phyloP scores from a whole-genome alignment of 768 basidiomycete genomes.

The Termitomyces sp. region DNA sequence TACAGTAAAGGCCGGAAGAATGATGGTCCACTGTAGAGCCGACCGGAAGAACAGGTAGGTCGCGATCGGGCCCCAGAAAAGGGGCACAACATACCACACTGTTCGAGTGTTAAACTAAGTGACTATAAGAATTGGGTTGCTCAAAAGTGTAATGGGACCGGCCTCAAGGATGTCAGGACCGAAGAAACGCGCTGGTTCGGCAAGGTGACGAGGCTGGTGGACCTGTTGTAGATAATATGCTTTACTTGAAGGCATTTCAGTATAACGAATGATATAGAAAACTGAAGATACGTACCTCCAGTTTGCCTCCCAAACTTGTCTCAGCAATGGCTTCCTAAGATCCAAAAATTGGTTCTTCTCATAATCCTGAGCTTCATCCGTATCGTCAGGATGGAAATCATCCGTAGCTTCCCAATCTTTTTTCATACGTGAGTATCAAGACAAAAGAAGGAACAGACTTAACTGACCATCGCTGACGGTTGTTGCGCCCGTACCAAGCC shows the following conservation, averaged over 20 bases:
- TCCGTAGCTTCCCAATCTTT: slow-evolving; percentile 87
- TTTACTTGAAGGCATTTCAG: slow-evolving; percentile 49
- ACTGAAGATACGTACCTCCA: slow-evolving; percentile 52
- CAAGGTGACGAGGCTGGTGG: slow-evolving; percentile 89
- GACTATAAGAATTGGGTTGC: neutral
- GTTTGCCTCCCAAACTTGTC: slow-evolving; percentile 84
- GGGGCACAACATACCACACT: slow-evolving; percentile 89
- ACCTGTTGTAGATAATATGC: slow-evolving; percentile 95
- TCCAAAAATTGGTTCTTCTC: slow-evolving; percentile 91
- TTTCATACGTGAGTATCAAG: neutral
- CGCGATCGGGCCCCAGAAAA: slow-evolving; percentile 88
- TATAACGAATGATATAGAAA: slow-evolving; percentile 3
- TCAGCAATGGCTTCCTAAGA: slow-evolving; percentile 74
- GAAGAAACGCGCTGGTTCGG: slow-evolving; percentile 83
- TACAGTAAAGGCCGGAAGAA: slow-evolving; percentile 57
- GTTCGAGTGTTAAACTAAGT: slow-evolving; percentile 74
- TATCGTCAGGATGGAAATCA: slow-evolving; percentile 89
- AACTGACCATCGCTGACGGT: slow-evolving; percentile 74
- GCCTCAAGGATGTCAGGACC: slow-evolving; percentile 80
- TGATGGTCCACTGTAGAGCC: slow-evolving; percentile 71
- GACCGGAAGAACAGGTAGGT: slow-evolving; percentile 76
- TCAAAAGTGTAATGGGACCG: slow-evolving; percentile 10
- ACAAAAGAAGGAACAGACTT: neutral
- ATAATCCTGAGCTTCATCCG: slow-evolving; percentile 75
- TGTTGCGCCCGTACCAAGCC: slow-evolving; percentile 67